Base-by-base conservation (phyloP, 2,329 filamentous ascomycete species). In the Didymellaceae sp. region DNA sequence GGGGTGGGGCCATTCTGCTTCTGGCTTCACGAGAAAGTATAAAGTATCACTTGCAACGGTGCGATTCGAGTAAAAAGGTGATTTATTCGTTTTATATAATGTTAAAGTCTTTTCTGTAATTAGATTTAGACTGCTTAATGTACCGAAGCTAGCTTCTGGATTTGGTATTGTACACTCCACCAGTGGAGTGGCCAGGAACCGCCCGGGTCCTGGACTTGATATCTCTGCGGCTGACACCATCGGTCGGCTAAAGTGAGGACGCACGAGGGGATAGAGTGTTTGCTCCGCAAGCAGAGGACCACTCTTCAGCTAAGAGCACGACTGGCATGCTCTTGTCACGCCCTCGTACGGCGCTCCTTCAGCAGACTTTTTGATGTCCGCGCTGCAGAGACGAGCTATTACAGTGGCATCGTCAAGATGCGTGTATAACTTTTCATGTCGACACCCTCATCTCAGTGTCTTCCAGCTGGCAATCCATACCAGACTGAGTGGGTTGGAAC, bases 201-300 rank as follows among this genome's bases (percentile, higher is more conserved):
- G 10, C 37, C 48, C 8, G 42, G 43, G 43, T 26, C 25, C 37
- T 32, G 48, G 48, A 32, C 42, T 52, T 42, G 35, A 26, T 41
- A 42, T 46, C 48, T 46, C 42, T 38, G 48, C 48, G 38, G 32
- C 2, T 31, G 28, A 6, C 35, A 37, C 20, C 10, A 14, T 13
- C 5, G 18, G n/a, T 18, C 14, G 20, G 26, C 42, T 32, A 16
- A 14, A 24, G 10, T 22, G 37, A 17, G 7, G 14, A 42, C 28
- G 14, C 39, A 34, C 44, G 41, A 52, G 52, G 37, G 50, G 58
- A 58, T 44, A 54, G 53, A 56, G 55, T 62, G 65, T 62, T 49
- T 65, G 63, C 63, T 71, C 71, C 66, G 71, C 71, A 73, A 62
- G 71, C 71, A 73, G 70, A 71, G 63, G 62, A 68, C 61, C 56